Conservation (phyloP, 2,329 filamentous ascomycete genomes). For the Colletotrichum theobromicola region DNA sequence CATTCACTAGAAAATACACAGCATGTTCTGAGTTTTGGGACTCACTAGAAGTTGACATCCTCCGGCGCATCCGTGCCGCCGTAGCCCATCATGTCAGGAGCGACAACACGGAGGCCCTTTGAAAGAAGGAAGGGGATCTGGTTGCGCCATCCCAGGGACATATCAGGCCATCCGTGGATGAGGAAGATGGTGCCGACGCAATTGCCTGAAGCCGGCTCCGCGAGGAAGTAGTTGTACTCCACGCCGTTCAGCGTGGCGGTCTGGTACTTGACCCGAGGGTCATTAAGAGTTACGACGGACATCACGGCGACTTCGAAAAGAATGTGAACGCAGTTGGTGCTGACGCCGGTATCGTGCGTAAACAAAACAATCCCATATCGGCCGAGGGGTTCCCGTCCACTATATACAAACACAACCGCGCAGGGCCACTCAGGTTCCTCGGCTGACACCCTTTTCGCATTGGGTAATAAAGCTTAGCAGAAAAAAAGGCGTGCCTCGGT, state of each 20-base stretch:
- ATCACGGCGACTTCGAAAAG: not conserved
- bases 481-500: not conserved
- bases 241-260: slow-evolving; percentile 43
- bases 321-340: not conserved
- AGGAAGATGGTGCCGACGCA: slow-evolving; percentile 46
- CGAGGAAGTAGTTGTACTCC: slow-evolving; percentile 66
- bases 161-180: slow-evolving; percentile 75
- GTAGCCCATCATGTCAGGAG: slow-evolving; percentile 81
- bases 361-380: not conserved
- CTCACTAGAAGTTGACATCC: slow-evolving; percentile 8
- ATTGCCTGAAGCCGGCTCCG: slow-evolving; percentile 40
- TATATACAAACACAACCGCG: not conserved
- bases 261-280: not conserved
- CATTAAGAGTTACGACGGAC: not conserved
- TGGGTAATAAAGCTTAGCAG: not conserved
- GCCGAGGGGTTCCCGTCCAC: not conserved
- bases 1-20: not conserved
- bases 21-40: not conserved
- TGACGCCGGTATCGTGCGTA: not conserved
- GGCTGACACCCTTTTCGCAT: not conserved
- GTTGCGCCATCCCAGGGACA: slow-evolving; percentile 78
- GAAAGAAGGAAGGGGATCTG: slow-evolving; percentile 75
- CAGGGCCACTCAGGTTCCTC: not conserved
- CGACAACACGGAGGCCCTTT: slow-evolving; percentile 73
- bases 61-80: slow-evolving; percentile 70